Percentiles rank a stretch among this genome's conserved stretches.
Conservation (phyloP, 345 rosid genomes). For the Salix viminalis region DNA sequence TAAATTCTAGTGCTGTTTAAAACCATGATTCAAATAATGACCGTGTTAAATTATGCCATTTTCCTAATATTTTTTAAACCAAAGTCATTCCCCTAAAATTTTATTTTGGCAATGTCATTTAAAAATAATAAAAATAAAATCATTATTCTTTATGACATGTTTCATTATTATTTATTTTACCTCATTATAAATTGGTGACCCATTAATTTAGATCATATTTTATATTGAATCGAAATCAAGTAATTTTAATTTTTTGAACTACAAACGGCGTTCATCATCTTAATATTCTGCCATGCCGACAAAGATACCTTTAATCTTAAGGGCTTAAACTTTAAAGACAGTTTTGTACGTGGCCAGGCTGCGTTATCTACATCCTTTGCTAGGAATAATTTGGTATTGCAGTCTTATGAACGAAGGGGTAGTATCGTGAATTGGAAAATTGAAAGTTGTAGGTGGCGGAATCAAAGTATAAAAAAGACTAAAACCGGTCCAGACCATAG, state of each 20-base stretch:
- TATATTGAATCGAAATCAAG: too few species aligned
- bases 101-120: too few species aligned
- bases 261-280: constrained; percentile 21
- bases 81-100: too few species aligned
- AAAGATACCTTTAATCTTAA: constrained; percentile 26
- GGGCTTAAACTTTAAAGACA: constrained; percentile 9
- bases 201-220: too few species aligned
- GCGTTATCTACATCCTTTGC: background rate
- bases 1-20: too few species aligned
- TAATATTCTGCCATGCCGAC: constrained; percentile 30
- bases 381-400: background rate
- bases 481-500: background rate
- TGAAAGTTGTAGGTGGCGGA: background rate
- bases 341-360: background rate
- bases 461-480: background rate
- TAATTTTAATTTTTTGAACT: background rate
- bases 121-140: background rate
- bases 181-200: too few species aligned
- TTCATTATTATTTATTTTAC: background rate
- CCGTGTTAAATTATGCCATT: too few species aligned
- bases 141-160: background rate
- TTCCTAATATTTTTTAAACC: too few species aligned
- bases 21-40: too few species aligned
- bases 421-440: background rate
- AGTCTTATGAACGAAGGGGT: background rate